These are phyloP conservation scores for Physcomitrellopsis africana DNA, from an alignment of 225 moss, liverwort and hornwort genomes.

Conservation along the genomic window DNA sequence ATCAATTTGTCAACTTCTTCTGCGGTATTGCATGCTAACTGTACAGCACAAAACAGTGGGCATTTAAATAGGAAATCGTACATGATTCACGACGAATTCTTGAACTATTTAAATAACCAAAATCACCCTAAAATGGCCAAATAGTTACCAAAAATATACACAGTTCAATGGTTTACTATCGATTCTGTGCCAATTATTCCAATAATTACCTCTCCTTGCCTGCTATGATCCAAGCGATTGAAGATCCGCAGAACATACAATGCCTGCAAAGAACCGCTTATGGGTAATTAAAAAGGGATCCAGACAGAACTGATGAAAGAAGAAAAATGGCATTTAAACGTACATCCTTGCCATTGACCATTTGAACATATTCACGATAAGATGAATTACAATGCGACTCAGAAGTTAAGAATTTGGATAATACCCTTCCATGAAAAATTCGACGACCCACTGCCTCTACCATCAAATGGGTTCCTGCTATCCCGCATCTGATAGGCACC, in stretches of 20 bases:
- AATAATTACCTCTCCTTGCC: constrained; percentile 71
- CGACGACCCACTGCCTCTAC: no score
- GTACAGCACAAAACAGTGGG: constrained; percentile 27
- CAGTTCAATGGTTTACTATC: background rate
- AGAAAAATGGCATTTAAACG: no score
- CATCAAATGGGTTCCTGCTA: no score
- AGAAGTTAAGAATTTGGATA: no score
- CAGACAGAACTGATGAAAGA: no score
- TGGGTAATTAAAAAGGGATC: background rate
- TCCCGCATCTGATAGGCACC: no score
- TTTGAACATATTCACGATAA: no score
- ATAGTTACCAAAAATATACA: background rate
- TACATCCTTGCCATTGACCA: no score
- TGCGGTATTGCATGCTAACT: constrained; percentile 75
- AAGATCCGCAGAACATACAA: constrained; percentile 74
- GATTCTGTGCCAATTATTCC: constrained; percentile 6
- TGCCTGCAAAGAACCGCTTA: constrained; percentile 43
- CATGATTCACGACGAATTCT: background rate
- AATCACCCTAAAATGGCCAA: background rate
- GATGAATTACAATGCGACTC: no score
- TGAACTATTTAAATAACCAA: background rate
- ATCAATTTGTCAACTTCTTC: constrained; percentile 78
- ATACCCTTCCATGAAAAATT: no score
- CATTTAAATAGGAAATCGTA: background rate
- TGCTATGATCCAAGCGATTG: constrained; percentile 78